Percentiles rank a stretch among this genome's conserved stretches.
These are phyloP conservation scores for Saturnispora halmiae DNA, from an alignment of 805 yeast genomes.

Conservation along the genomic window DNA sequence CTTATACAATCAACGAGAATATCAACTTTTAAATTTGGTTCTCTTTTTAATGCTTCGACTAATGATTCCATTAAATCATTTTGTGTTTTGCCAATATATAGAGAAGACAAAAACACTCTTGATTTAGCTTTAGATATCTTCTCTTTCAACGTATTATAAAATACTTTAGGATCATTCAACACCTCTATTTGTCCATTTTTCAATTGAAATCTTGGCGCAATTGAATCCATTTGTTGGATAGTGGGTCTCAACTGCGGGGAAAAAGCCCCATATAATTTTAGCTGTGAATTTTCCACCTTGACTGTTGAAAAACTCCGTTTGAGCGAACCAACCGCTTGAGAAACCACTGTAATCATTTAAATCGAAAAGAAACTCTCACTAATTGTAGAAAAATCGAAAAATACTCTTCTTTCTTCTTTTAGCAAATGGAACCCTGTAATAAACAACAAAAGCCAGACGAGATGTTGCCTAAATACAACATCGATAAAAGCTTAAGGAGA, in stretches of 20 bases:
- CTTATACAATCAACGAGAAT: conserved; percentile 81
- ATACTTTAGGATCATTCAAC: conserved; percentile 57
- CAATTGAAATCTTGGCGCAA: conserved; percentile 62
- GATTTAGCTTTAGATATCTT: conserved; percentile 55
- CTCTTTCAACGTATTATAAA: conserved; percentile 53
- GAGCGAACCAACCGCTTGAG: conserved; percentile 1
- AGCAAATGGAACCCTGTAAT: conserved; percentile 3
- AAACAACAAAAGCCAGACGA: conserved; percentile 5
- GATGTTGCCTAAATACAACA: conserved; percentile 30
- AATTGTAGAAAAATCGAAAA: background rate
- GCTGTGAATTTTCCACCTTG: conserved; percentile 21
- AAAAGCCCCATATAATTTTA: conserved; percentile 21
- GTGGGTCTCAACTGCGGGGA: conserved; percentile 24
- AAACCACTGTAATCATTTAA: conserved; percentile 4
- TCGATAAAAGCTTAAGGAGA: conserved; percentile 56
- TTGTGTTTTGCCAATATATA: conserved; percentile 81
- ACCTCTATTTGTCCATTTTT: conserved; percentile 49
- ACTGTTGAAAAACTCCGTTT: conserved; percentile 17
- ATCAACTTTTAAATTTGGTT: conserved; percentile 55
- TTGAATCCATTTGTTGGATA: conserved; percentile 44
- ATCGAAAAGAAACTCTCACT: background rate
- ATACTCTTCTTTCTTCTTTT: background rate
- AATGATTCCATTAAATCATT: conserved; percentile 61
- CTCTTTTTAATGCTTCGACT: conserved; percentile 46
- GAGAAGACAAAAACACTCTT: conserved; percentile 71